Percentiles rank a stretch among this genome's conserved stretches.
Evolutionary conservation across 306 rosid species (phyloP).

Genomic region (Bauhinia variegata): DNA sequence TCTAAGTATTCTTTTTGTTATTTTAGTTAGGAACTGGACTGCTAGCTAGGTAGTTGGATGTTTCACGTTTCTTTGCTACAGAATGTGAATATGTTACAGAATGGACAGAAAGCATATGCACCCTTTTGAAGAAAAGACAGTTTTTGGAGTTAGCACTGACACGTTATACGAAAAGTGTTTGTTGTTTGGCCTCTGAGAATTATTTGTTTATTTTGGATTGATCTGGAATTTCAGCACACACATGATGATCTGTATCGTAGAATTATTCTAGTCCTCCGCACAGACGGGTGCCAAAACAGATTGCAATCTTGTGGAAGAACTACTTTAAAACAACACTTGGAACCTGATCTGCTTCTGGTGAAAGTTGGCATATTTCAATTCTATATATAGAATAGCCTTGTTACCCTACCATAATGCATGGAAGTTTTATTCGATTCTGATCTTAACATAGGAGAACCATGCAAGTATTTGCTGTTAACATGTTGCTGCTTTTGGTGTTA

Average conservation of each 20-base stretch:
- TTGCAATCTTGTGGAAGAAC: slow-evolving; percentile 6
- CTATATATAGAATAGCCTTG: too few species aligned
- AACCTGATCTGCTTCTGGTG: neutral
- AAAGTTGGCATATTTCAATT: too few species aligned
- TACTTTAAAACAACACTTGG: neutral
- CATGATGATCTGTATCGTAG: too few species aligned
- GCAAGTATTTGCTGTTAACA: too few species aligned
- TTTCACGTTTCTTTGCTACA: slow-evolving; percentile 22
- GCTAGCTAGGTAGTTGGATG: slow-evolving; percentile 5
- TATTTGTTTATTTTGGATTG: slow-evolving; percentile 5
- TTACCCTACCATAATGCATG: too few species aligned
- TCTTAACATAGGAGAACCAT: too few species aligned
- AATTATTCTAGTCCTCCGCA: too few species aligned
- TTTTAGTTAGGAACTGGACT: neutral
- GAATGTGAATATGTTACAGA: slow-evolving; percentile 27
- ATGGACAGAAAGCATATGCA: neutral
- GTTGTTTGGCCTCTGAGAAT: slow-evolving; percentile 7
- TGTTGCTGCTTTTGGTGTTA: too few species aligned
- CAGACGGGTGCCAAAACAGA: neutral
- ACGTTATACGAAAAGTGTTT: neutral
- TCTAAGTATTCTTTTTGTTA: neutral
- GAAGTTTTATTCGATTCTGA: too few species aligned
- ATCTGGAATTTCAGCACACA: too few species aligned
- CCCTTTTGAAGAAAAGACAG: slow-evolving; percentile 19
- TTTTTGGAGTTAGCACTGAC: slow-evolving; percentile 30